Conservation (phyloP, 1,284 basidiomycete genomes). For the Ganoderma boninense region DNA sequence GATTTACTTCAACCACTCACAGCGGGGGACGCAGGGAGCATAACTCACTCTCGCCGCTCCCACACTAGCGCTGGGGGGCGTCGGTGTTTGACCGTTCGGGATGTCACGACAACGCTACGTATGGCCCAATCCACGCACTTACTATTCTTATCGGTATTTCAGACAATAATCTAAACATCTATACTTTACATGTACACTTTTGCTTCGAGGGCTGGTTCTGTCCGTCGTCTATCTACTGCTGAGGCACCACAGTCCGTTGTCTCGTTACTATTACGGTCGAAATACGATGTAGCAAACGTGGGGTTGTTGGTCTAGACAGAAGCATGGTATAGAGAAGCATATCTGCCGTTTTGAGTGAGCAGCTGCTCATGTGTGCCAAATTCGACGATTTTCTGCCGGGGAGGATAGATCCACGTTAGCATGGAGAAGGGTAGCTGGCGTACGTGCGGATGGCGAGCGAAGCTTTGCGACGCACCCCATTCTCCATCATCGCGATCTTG, state of each 20-base stretch:
- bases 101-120: not conserved
- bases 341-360: constrained; percentile 65
- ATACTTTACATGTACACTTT: constrained; percentile 14
- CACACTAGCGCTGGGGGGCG: not conserved
- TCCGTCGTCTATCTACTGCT: not conserved
- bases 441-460: constrained; percentile 12
- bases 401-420: constrained; percentile 32
- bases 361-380: constrained; percentile 83
- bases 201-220: constrained; percentile 9
- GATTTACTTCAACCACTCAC: constrained; percentile 68
- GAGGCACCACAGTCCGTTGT: constrained; percentile 15
- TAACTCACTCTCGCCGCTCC: constrained; percentile 3
- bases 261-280: not conserved
- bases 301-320: constrained; percentile 53
- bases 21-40: constrained; percentile 33
- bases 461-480: constrained; percentile 62
- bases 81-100: not conserved
- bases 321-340: constrained; percentile 75
- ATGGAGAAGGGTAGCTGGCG: constrained; percentile 15
- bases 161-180: constrained; percentile 16
- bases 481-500: constrained; percentile 87
- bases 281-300: constrained; percentile 1
- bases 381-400: constrained; percentile 73
- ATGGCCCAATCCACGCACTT: constrained; percentile 4
- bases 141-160: constrained; percentile 34